phyloP scores from a whole-genome alignment of 2,329 filamentous ascomycete species.

The Gliomastix tumulicola region DNA sequence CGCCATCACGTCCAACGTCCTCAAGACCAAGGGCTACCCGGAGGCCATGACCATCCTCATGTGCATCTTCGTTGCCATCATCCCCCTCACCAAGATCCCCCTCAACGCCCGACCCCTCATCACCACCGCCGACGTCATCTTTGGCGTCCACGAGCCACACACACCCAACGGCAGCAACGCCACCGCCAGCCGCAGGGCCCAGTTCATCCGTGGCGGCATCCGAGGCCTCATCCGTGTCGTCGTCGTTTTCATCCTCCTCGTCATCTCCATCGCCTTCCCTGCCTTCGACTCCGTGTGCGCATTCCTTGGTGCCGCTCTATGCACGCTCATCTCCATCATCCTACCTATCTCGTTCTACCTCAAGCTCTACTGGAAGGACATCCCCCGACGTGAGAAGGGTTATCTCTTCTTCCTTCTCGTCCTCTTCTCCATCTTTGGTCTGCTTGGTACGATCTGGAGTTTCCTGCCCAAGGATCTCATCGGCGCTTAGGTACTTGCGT shows the following conservation, averaged over 20 bases:
- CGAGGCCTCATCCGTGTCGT: constrained; percentile 58
- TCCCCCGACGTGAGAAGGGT: constrained; percentile 55
- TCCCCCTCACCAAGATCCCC: constrained; percentile 92
- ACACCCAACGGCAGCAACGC: constrained; percentile 24
- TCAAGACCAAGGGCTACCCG: constrained; percentile 69
- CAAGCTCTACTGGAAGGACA: constrained; percentile 75
- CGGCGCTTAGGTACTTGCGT: no score
- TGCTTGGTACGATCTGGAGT: constrained; percentile 78
- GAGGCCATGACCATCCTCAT: constrained; percentile 67
- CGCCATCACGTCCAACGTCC: constrained; percentile 86
- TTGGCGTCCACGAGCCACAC: constrained; percentile 55
- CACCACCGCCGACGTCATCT: constrained; percentile 73
- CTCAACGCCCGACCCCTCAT: constrained; percentile 84
- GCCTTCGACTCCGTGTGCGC: constrained; percentile 88
- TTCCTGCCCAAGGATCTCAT: constrained; percentile 76
- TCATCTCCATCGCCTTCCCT: constrained; percentile 64
- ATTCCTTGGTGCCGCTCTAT: constrained; percentile 81
- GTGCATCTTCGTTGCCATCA: constrained; percentile 82
- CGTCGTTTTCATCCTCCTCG: constrained; percentile 64
- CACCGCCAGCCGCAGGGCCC: constrained; percentile 29
- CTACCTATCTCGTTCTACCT: constrained; percentile 83
- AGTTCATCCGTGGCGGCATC: constrained; percentile 34
- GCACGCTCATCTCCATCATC: constrained; percentile 91
- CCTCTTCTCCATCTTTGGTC: constrained; percentile 61
- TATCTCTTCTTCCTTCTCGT: constrained; percentile 64